Conservation (phyloP, 768 basidiomycete genomes). For the Pulveroboletus ravenelii region DNA sequence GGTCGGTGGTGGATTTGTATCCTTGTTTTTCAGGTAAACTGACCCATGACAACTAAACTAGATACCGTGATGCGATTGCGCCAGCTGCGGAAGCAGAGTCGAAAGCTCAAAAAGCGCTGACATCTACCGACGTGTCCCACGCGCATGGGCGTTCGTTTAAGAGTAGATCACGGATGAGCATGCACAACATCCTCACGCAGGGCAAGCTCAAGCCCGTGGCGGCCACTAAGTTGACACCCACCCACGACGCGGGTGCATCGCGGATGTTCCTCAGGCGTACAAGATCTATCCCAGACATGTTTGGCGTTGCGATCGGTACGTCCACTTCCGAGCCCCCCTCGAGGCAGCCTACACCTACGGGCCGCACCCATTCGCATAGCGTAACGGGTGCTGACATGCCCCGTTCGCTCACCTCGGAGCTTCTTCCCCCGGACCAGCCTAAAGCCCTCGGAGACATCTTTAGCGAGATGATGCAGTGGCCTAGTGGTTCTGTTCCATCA, state of each 20-base stretch:
- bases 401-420: slow-evolving; percentile 30
- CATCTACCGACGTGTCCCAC: slow-evolving; percentile 29
- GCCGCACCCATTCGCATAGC: slow-evolving; percentile 72
- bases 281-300: slow-evolving; percentile 65
- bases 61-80: slow-evolving; percentile 57
- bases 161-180: slow-evolving; percentile 63
- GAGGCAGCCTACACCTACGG: slow-evolving; percentile 33
- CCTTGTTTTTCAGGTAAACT: background rate
- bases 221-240: slow-evolving; percentile 19
- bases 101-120: slow-evolving; percentile 30
- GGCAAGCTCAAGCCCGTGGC: slow-evolving; percentile 44
- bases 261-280: slow-evolving; percentile 65
- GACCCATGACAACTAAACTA: slow-evolving; percentile 22
- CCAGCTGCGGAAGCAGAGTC: slow-evolving; percentile 54
- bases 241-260: slow-evolving; percentile 31
- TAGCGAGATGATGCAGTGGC: slow-evolving; percentile 63
- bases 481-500: slow-evolving; percentile 28
- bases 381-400: slow-evolving; percentile 68
- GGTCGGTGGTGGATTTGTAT: slow-evolving; percentile 43
- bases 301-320: slow-evolving; percentile 21
- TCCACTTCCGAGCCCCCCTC: slow-evolving; percentile 31
- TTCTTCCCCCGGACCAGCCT: slow-evolving; percentile 23
- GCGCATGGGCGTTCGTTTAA: slow-evolving; percentile 37
- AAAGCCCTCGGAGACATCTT: slow-evolving; percentile 49
- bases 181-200: slow-evolving; percentile 51